Evolutionary conservation across 202 grass and related monocot genomes (phyloP), one percentile per base, ranked within the genome.

Genomic region (Setaria viridis): DNA sequence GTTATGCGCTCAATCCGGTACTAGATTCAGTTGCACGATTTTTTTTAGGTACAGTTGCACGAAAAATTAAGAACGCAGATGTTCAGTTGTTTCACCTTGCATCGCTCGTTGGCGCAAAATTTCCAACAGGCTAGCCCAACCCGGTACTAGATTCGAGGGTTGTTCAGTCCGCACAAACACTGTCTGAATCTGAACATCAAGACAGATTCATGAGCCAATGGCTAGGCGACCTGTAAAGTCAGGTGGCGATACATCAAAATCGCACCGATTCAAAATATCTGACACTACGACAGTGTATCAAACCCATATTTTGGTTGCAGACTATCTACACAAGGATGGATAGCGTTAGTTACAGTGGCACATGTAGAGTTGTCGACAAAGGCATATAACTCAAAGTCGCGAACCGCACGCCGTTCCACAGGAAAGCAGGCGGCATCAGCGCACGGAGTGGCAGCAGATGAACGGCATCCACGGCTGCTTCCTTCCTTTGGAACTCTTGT

Each of bases 391-490:
- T 64, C 62, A 64, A 64, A 25, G 25, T 25, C 25, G 25, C 25
- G 25, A 25, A 25, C 25, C 25, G 25, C 25, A 25, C 25, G 25
- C 25, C 25, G 25, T 25, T 25, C 25, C 25, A 25, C 25, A 25
- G 25, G 25, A 25, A 25, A 25, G 25, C 25, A 32, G 37, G 5
- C 2, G 17, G 43, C 39, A 34, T 93, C 82, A 94, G 65, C 77
- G 80, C 17, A 74, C 77, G 0, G 93, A 92, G 53, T 82, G 82
- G 10, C 93, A 94, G 79, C 93, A 94, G 21, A 86, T 90, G 21
- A 94, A 94, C 43, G 85, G 85, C 39, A 81, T 70, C 93, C 93
- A 94, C 34, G 85, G 63, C 63, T 92, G 90, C 45, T 90, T 94
- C 80, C 66, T 90, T 63, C 46, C 87, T 90, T 84, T 88, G 37